Conservation (phyloP, 2,329 filamentous ascomycete species). For the Allantophomopsis lycopodina region DNA sequence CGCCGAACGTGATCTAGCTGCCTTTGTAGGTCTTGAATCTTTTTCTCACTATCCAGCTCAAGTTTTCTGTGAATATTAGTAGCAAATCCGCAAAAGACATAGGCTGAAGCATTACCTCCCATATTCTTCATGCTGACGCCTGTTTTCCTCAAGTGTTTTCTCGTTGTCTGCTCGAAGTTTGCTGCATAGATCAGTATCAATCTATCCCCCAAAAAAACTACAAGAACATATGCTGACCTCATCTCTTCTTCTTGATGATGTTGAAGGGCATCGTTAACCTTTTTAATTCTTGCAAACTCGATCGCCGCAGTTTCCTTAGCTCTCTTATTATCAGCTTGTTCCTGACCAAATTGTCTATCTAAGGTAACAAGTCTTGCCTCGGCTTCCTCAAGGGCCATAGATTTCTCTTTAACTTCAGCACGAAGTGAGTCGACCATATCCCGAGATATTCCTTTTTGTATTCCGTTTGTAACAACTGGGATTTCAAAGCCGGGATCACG, state of each 20-base stretch:
- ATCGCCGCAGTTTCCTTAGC: conserved; percentile 42
- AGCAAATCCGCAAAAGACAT: neutral
- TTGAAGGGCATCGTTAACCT: conserved; percentile 56
- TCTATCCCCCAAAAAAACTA: neutral
- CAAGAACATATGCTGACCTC: conserved; percentile 23
- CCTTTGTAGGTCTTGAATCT: conserved; percentile 21
- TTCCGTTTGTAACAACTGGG: conserved; percentile 62
- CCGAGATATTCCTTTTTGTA: conserved; percentile 84
- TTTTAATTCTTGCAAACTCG: conserved; percentile 31
- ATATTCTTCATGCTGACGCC: too few species aligned
- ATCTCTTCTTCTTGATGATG: conserved; percentile 55
- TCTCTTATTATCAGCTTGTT: conserved; percentile 57
- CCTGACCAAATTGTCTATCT: conserved; percentile 49
- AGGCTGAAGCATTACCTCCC: neutral
- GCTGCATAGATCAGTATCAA: conserved; percentile 9
- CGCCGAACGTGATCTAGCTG: conserved; percentile 33
- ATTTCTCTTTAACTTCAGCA: conserved; percentile 62
- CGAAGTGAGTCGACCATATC: conserved; percentile 81
- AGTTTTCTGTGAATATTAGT: conserved; percentile 9
- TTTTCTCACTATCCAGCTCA: conserved; percentile 19
- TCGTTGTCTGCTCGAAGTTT: conserved; percentile 16
- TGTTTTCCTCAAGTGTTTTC: conserved; percentile 13
- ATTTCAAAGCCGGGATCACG: conserved; percentile 82
- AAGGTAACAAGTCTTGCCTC: conserved; percentile 31
- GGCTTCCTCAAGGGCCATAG: conserved; percentile 32